A percentile compares a stretch with the other conserved stretches of the same genome.
phyloP scores from a whole-genome alignment of 306 rosid genomes.

The Trifolium subterraneum region DNA sequence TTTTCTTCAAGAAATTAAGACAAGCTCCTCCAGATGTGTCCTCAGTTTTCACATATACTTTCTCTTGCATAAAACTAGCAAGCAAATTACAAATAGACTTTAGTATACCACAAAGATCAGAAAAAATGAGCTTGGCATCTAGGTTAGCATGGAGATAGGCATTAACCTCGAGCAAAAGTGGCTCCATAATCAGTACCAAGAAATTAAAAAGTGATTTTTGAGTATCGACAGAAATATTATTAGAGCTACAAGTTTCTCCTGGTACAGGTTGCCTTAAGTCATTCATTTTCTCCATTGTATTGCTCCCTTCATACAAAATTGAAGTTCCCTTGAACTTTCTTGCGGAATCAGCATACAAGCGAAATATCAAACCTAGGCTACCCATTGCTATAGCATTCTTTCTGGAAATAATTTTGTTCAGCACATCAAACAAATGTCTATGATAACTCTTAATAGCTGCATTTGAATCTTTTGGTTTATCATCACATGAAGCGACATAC shows the following conservation, averaged over 20 bases:
- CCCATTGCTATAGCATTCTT: slow-evolving; percentile 66
- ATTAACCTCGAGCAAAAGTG: slow-evolving; percentile 61
- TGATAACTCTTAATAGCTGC: slow-evolving; percentile 70
- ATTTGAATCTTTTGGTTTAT: slow-evolving; percentile 54
- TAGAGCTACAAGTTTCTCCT: slow-evolving; percentile 45
- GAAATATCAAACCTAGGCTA: slow-evolving; percentile 70
- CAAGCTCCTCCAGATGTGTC: slow-evolving; percentile 74
- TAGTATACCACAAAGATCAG: slow-evolving; percentile 57
- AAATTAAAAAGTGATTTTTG: slow-evolving; percentile 70
- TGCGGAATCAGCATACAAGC: slow-evolving; percentile 59
- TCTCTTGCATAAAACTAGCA: slow-evolving; percentile 72
- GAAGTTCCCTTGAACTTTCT: slow-evolving; percentile 60
- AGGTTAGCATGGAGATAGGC: slow-evolving; percentile 43
- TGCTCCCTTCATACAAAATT: slow-evolving; percentile 45
- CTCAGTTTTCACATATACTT: slow-evolving; percentile 82
- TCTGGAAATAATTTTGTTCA: slow-evolving; percentile 56
- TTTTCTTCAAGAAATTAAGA: slow-evolving; percentile 71
- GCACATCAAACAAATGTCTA: slow-evolving; percentile 75
- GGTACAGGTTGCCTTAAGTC: slow-evolving; percentile 45
- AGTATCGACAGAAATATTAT: slow-evolving; percentile 54
- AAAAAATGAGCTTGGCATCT: slow-evolving; percentile 47
- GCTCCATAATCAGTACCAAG: slow-evolving; percentile 80
- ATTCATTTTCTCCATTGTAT: slow-evolving; percentile 45
- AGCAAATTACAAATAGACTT: slow-evolving; percentile 72
- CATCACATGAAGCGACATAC: slow-evolving; percentile 53